Evolutionary conservation across 31 red algal species (phyloP), one percentile per base, ranked within the genome.

Genomic region (Endocladia muricata): DNA sequence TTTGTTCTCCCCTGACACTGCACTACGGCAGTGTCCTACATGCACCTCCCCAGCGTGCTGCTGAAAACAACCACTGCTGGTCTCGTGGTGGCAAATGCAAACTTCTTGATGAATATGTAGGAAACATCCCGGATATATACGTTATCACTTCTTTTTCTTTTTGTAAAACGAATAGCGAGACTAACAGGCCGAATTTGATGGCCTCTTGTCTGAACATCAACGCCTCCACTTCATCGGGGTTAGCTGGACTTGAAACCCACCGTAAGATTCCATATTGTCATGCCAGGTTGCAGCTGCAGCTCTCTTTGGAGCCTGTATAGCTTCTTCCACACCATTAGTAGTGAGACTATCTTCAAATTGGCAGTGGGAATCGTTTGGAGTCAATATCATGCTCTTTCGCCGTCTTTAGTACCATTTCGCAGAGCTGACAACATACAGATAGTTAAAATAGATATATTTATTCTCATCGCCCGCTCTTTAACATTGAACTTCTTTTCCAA

Each of bases 401-500:
- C 8, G 7, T n/a, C 58, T 25, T 15, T 6, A 61, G 26, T 61
- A 61, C 29, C 7, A 7, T 61, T 61, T 61, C 58, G 19, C 7
- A n/a, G 58, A 11, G 26, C 29, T 25, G 8, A 29, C 58, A 25
- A n/a, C n/a, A 61, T 61, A 25, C 58, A 61, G 11, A 61, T 61
- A 7, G 58, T 25, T 25, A 61, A 25, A 15, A 61, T 7, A n/a
- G 58, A 8, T 25, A 29, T 61, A 25, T n/a, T 61, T 8, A 61
- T 25, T 25, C 58, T 8, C 22, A 25, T 61, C 19, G 58, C 11
- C 58, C 58, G 29, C 7, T 61, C 58, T 25, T 61, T 61, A 25
- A 61, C 58, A 11, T 61, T 37, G 25, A 74, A 57, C 25, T 74
- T 74, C 70, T 57, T 52, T 47, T 57, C 70, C 11, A 74, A 4